Evolutionary conservation across 2,329 filamentous ascomycete genomes (phyloP).

Genomic region (Penicillium sp.): DNA sequence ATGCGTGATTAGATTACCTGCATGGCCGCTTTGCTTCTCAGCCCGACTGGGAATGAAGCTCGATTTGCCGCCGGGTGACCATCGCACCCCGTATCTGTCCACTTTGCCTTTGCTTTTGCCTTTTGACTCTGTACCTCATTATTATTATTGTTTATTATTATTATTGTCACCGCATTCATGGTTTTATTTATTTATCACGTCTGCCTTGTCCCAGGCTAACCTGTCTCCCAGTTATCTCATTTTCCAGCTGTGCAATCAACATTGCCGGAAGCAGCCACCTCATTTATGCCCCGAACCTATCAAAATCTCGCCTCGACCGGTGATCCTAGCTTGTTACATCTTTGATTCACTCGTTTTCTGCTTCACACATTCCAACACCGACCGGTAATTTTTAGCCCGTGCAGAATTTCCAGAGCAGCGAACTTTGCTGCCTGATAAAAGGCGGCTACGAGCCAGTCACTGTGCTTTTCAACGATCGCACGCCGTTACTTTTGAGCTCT

Average conservation of each 20-base stretch:
- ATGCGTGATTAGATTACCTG: background rate
- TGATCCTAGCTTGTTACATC: background rate
- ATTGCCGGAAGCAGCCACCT: slow-evolving; percentile 9
- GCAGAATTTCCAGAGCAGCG: background rate
- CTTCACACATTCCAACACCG: slow-evolving; percentile 25
- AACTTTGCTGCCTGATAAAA: slow-evolving; percentile 21
- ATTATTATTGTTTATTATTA: background rate
- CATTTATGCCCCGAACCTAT: slow-evolving; percentile 5
- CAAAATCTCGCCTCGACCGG: background rate
- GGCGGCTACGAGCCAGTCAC: background rate
- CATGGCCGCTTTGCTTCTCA: background rate
- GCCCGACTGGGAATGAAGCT: background rate
- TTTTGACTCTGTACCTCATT: background rate
- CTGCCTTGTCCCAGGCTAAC: background rate
- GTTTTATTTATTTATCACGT: no score
- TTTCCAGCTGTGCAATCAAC: background rate
- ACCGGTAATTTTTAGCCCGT: slow-evolving; percentile 16
- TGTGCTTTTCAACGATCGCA: slow-evolving; percentile 20
- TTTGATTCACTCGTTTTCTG: slow-evolving; percentile 23
- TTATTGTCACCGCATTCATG: background rate
- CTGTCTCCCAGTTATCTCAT: background rate
- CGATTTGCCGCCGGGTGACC: background rate
- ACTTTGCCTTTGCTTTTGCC: background rate
- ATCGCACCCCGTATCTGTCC: background rate
- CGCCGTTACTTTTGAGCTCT: slow-evolving; percentile 24